Conservation (phyloP, 345 rosid genomes). For the Combretum micranthum region DNA sequence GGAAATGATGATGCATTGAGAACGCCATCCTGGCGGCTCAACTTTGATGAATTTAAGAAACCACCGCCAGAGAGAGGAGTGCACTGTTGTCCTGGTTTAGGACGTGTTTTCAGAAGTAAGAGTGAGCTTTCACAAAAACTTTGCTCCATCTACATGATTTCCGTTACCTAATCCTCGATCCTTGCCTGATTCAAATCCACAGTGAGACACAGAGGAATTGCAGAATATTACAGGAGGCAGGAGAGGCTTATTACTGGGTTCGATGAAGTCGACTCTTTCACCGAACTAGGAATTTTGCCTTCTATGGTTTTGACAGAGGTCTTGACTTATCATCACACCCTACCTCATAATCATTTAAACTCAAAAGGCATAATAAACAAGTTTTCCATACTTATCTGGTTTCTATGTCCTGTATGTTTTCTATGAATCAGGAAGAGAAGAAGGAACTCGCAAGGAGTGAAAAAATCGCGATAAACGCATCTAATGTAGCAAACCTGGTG, state of each 20-base stretch:
- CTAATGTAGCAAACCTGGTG: conserved; percentile 40
- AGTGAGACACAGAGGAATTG: conserved; percentile 28
- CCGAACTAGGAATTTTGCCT: conserved; percentile 38
- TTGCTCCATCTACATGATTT: background rate
- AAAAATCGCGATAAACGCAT: conserved; percentile 25
- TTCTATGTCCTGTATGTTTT: background rate
- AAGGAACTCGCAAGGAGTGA: conserved; percentile 23
- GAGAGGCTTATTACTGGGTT: conserved; percentile 34
- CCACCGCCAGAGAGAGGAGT: conserved; percentile 20
- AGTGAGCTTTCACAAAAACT: conserved; percentile 11
- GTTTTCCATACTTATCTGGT: too few relatives aligned
- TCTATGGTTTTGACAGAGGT: conserved; percentile 28
- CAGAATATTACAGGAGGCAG: conserved; percentile 39
- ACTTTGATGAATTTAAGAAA: conserved; percentile 24
- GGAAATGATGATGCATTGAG: background rate
- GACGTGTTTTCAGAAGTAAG: conserved; percentile 4
- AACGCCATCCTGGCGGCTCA: conserved; percentile 39
- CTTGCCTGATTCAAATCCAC: background rate
- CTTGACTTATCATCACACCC: too few relatives aligned
- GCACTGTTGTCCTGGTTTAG: conserved; percentile 16
- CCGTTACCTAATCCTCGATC: background rate
- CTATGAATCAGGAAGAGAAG: conserved; percentile 20
- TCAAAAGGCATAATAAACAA: too few relatives aligned
- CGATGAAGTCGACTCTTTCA: conserved; percentile 37
- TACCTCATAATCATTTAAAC: too few relatives aligned